These are phyloP conservation scores for Amoeboaphelidium protococcarum DNA, from an alignment of 371 early-diverging fungal species.

Conservation along the genomic window DNA sequence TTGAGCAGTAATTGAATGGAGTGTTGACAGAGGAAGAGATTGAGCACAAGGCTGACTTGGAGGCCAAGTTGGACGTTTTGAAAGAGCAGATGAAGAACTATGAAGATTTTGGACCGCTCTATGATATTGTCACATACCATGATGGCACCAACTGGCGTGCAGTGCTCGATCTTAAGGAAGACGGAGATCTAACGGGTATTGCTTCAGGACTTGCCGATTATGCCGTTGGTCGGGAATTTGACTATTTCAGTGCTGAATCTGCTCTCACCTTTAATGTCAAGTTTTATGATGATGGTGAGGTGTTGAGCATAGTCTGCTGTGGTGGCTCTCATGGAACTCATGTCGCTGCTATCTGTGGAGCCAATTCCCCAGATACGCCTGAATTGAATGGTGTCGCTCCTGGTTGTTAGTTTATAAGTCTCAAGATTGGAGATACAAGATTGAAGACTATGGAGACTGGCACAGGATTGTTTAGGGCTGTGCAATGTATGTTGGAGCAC, in stretches of 20 bases:
- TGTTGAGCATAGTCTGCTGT: constrained; percentile 17
- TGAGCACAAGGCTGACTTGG: constrained; percentile 21
- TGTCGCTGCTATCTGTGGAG: constrained; percentile 35
- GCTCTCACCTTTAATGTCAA: constrained; percentile 66
- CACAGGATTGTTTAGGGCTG: constrained; percentile 54
- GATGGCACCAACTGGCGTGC: constrained; percentile 71
- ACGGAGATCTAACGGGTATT: constrained; percentile 33
- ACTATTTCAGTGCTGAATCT: constrained; percentile 42
- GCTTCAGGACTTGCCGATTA: constrained; percentile 40
- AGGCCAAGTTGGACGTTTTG: constrained; percentile 36
- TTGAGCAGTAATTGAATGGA: constrained; percentile 14
- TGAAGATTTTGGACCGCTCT: constrained; percentile 31
- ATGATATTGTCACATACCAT: constrained; percentile 61
- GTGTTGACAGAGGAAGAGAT: constrained; percentile 9
- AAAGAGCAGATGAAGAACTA: constrained; percentile 28
- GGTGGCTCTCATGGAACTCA: constrained; percentile 76
- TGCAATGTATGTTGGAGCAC: constrained; percentile 36
- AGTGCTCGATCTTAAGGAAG: constrained; percentile 41
- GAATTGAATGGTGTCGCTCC: constrained; percentile 68
- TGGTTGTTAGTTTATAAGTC: constrained; percentile 66
- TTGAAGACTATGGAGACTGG: constrained; percentile 64
- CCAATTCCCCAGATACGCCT: constrained; percentile 44
- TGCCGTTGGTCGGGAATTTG: constrained; percentile 39
- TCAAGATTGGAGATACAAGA: constrained; percentile 76
- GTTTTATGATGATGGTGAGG: constrained; percentile 56